Evolutionary conservation across 495 filamentous ascomycete genomes (phyloP), one percentile per base, ranked within the genome.

Genomic region (Neurospora tetrasperma): DNA sequence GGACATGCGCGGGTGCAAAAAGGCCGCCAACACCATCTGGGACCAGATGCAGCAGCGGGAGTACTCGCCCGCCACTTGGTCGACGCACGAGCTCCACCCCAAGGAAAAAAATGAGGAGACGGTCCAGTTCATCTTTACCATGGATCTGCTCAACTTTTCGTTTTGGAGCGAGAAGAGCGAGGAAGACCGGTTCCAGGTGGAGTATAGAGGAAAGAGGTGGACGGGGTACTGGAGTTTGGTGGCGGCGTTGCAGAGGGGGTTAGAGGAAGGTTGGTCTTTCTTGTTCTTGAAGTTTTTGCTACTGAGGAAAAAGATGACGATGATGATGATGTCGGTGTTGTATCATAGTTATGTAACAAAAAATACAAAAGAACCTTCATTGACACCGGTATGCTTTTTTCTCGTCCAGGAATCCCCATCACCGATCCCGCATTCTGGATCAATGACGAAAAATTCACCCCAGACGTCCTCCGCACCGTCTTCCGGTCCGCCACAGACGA

Each of bases 141-240:
- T 98, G 93, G 96, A 99, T 78, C 80, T 99, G 16, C 84, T 99
- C 71, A 99, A 99, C 79, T 99, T 98, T 77, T 94, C 89, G 40
- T 99, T 99, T 81, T 99, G 95, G 94, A 14, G 10, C 5, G 90
- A 90, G 42, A 83, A 84, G 70, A 71, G 80, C 4, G 86, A 88
- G 42, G 84, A 88, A 12, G 85, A 91, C 74, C 84, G 92, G 41
- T 98, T 96, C 81, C 85, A 90, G 10, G 85, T 98, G 8, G 89
- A 91, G 54, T 98, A 97, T 79, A 87, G 86, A 27, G 94, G 89
- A 39, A 90, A 89, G 81, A 88, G 81, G 71, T 97, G 93, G 92
- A 97, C 94, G 3, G 96, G 96, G 39, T 99, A 99, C 78, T 97
- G 93, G 91, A 97, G 94, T 79, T 82, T 99, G 71, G 92, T 98